A percentile compares a stretch with the other conserved stretches of the same genome.
Conservation (phyloP, 2,329 filamentous ascomycete genomes). For the Phialophora macrospora region DNA sequence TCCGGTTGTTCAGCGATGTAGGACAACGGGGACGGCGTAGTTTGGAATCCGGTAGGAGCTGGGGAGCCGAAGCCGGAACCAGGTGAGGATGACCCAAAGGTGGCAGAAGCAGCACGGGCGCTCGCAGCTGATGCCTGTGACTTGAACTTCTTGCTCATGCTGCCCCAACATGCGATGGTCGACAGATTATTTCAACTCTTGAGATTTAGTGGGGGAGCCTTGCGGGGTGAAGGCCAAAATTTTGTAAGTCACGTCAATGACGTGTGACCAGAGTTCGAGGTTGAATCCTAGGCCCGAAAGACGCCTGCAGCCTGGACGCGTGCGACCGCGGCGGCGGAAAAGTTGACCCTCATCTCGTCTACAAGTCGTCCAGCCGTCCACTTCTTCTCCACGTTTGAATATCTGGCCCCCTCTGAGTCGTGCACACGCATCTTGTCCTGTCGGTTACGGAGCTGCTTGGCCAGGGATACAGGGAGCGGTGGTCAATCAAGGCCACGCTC, state of each 20-base stretch:
- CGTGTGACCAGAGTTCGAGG: conserved; percentile 3
- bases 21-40: conserved; percentile 66
- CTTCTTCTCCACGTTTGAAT: background rate
- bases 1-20: conserved; percentile 88
- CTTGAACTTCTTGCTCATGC: conserved; percentile 68
- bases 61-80: conserved; percentile 48
- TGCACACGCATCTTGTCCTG: background rate
- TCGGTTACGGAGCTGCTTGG: background rate
- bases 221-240: conserved; percentile 1
- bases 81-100: conserved; percentile 47
- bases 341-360: background rate
- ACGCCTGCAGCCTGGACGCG: background rate
- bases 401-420: no score
- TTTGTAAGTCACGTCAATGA: conserved; percentile 15
- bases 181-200: background rate
- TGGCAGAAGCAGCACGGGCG: conserved; percentile 60
- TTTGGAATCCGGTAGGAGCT: conserved; percentile 45
- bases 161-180: conserved; percentile 16
- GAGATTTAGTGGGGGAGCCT: background rate
- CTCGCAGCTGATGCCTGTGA: conserved; percentile 69
- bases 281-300: background rate
- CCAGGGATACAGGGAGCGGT: background rate
- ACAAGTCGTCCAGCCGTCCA: background rate
- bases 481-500: conserved; percentile 15
- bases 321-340: background rate